Conservation (phyloP, 2,329 filamentous ascomycete genomes). For the Bertia moriformis region DNA sequence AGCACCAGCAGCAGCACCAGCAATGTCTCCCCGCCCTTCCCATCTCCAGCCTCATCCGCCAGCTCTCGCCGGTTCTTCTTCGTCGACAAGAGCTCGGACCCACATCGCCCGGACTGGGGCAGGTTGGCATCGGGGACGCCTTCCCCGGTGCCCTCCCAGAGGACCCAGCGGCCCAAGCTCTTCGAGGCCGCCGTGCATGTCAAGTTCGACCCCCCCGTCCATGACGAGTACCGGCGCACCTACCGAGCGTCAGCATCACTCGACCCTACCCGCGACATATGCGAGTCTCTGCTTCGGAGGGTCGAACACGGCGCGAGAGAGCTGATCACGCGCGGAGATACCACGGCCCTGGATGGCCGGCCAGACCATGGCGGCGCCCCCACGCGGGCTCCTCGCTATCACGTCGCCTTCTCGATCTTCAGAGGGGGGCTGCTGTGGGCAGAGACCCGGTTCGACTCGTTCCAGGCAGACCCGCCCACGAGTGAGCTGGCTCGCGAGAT, state of each 20-base stretch:
- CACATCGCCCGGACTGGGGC: too few relatives aligned
- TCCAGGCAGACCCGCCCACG: constrained; percentile 30
- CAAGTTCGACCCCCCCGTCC: constrained; percentile 27
- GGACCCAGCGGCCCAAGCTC: constrained; percentile 1
- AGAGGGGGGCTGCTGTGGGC: constrained; percentile 24
- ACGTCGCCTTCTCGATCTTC: constrained; percentile 29
- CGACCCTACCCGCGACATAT: constrained; percentile 27
- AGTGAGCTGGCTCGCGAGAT: constrained; percentile 27
- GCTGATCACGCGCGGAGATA: constrained; percentile 36
- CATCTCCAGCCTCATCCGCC: not conserved
- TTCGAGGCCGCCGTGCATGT: constrained; percentile 27
- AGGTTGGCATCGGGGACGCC: too few relatives aligned
- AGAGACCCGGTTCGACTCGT: constrained; percentile 30
- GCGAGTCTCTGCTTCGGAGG: constrained; percentile 30
- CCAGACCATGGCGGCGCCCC: constrained; percentile 14
- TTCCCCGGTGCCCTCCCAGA: too few relatives aligned
- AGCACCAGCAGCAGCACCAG: too few relatives aligned
- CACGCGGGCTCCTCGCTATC: constrained; percentile 29
- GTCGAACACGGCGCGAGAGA: constrained; percentile 35
- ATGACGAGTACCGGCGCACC: constrained; percentile 25
- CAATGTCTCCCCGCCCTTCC: too few relatives aligned
- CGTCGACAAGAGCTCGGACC: too few relatives aligned
- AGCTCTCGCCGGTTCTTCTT: not conserved
- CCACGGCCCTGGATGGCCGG: constrained; percentile 24
- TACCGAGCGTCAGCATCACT: constrained; percentile 30